Percentiles rank a stretch among this genome's conserved stretches.
phyloP scores from a whole-genome alignment of 2,329 filamentous ascomycete species.

The Exophiala viscosa region DNA sequence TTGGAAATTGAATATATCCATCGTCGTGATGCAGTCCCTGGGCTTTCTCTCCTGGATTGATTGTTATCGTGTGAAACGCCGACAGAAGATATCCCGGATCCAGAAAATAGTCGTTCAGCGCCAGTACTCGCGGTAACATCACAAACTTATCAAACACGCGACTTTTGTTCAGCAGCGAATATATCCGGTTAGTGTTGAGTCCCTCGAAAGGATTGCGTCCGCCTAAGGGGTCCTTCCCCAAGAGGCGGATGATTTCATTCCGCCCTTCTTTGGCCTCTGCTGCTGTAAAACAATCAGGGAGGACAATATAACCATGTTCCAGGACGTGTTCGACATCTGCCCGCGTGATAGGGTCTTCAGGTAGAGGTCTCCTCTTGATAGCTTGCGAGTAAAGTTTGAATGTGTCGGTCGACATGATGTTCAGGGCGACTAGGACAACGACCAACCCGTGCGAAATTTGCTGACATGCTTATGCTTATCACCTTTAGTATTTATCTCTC shows the following conservation, averaged over 20 bases:
- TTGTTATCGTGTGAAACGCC: constrained; percentile 39
- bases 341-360: constrained; percentile 25
- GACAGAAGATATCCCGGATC: constrained; percentile 37
- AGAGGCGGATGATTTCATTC: constrained; percentile 34
- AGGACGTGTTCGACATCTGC: constrained; percentile 32
- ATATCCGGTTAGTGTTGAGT: constrained; percentile 37
- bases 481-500: too few species aligned
- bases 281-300: constrained; percentile 33
- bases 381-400: constrained; percentile 17
- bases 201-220: constrained; percentile 41
- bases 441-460: too few species aligned
- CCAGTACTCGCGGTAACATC: constrained; percentile 35
- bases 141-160: constrained; percentile 39
- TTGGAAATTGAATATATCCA: constrained; percentile 33
- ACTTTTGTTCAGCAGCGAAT: constrained; percentile 39
- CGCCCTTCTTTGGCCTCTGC: constrained; percentile 33
- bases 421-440: too few species aligned
- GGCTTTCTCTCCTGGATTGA: constrained; percentile 37
- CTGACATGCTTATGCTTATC: too few species aligned
- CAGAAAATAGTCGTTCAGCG: constrained; percentile 42
- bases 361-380: constrained; percentile 10
- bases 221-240: constrained; percentile 30
- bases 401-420: not conserved
- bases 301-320: constrained; percentile 38
- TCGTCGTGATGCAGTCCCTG: constrained; percentile 39